These are phyloP conservation scores for Mesembryanthemum crystallinum DNA, from an alignment of 148 eudicot species.

Conservation along the genomic window DNA sequence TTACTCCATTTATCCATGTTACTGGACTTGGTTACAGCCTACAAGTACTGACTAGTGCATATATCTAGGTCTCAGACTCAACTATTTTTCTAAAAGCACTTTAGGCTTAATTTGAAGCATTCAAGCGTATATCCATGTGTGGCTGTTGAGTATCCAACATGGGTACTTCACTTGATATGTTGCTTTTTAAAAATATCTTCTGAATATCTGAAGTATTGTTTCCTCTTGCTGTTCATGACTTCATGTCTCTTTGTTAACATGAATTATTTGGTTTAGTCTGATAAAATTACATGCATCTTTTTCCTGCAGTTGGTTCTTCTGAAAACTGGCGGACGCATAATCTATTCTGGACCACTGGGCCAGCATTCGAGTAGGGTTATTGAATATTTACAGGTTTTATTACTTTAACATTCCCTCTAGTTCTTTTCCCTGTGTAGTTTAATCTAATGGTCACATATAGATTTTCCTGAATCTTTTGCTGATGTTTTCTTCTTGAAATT, in stretches of 20 bases:
- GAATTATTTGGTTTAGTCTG: not conserved
- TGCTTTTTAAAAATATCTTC: not conserved
- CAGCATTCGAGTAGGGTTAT: slow-evolving; percentile 53
- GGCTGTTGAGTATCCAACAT: too few species aligned
- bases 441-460: not conserved
- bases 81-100: too few species aligned
- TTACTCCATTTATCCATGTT: too few species aligned
- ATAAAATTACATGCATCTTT: slow-evolving; percentile 1
- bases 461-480: not conserved
- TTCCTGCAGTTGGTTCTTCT: slow-evolving; percentile 59
- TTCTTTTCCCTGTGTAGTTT: slow-evolving; percentile 1
- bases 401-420: not conserved
- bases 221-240: not conserved
- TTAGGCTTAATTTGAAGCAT: too few species aligned
- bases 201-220: slow-evolving; percentile 3
- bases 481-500: slow-evolving; percentile 1
- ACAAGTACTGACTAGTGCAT: too few species aligned
- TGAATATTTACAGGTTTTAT: slow-evolving; percentile 69
- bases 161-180: too few species aligned
- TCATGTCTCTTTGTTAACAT: not conserved
- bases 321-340: slow-evolving; percentile 62
- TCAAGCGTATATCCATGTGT: too few species aligned
- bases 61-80: too few species aligned
- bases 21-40: too few species aligned
- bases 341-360: slow-evolving; percentile 81